Base-by-base conservation (phyloP, 2,329 filamentous ascomycete genomes). In the Alternaria gaisen region DNA sequence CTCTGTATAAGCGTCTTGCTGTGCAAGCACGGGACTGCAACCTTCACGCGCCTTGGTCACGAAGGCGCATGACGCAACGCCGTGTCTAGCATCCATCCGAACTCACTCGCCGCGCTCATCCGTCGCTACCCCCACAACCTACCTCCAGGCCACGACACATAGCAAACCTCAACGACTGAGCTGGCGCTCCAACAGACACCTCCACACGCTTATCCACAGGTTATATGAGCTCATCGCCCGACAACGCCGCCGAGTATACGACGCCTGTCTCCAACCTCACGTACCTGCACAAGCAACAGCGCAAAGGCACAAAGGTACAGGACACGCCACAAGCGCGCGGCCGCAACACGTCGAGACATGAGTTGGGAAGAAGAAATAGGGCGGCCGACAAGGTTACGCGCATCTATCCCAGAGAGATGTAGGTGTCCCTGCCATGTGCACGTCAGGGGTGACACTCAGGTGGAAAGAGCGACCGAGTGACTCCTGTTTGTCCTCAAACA, bases 291-390 rank as follows among this genome's bases (percentile, higher is more conserved):
- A 71, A 75, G 56, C 74, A 80, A 50, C 73, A 77, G 60, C 74
- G 72, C 67, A 74, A 64, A 58, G 71, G 70, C 61, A 67, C 65
- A 62, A 76, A 73, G 69, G 69, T 72, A 51, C 69, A 75, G 63
- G 77, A 80, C 69, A 75, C 63, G 53, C 61, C 72, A 42, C 72
- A 77, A 63, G 58, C 72, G 24, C 77, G 75, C 63, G 76, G 76
- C 53, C 75, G 77, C 62, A 73, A 78, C 65, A 72, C 68, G 58
- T 74, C 76, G 70, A 74, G 75, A 71, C 60, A 80, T 80, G 77
- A 80, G 76, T 61, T 79, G 77, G 77, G 77, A 78, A 76, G 77
- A 78, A 64, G 72, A 75, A 73, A 77, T 75, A 78, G 74, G 62
- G 70, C 71, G 63, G 77, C 73, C 38, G 73, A 75, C 64, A 68